phyloP scores from a whole-genome alignment of 176 grass and related monocot genomes.

The Aegilops umbellulata region DNA sequence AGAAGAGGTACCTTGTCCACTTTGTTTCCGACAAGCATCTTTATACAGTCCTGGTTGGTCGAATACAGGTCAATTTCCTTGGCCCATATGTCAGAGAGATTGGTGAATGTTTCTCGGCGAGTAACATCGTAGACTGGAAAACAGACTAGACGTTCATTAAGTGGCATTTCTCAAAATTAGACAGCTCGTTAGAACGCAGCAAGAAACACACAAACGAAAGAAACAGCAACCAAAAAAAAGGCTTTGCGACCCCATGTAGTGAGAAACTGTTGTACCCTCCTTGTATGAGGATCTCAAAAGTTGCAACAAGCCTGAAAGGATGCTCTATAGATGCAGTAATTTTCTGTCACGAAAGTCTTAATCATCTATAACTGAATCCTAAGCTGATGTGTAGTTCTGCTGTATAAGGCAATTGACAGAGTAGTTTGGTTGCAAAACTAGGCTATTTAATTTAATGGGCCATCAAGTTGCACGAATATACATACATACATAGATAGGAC shows the following conservation, averaged over 20 bases:
- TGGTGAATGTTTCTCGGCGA: conserved; percentile 83
- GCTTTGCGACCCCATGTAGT: not conserved
- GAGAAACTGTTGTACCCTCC: not conserved
- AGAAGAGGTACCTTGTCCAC: conserved; percentile 75
- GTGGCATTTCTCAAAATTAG: not conserved
- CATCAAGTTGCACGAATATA: too few species aligned
- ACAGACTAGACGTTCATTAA: not conserved
- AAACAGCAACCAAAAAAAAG: not conserved
- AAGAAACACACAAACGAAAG: not conserved
- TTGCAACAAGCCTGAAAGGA: too few species aligned
- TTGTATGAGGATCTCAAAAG: not conserved
- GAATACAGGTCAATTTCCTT: conserved; percentile 99
- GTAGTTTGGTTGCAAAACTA: too few species aligned
- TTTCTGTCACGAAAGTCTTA: too few species aligned
- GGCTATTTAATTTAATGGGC: too few species aligned
- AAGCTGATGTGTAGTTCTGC: too few species aligned
- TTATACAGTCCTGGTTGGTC: conserved; percentile 97
- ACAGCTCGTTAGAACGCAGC: not conserved
- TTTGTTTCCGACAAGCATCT: conserved; percentile 99
- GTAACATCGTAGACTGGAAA: conserved; percentile 88
- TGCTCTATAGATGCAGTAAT: too few species aligned
- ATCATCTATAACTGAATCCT: too few species aligned
- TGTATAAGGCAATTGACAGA: too few species aligned
- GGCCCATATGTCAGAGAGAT: conserved; percentile 92
- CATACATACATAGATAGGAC: too few species aligned